Evolutionary conservation across 176 grass and related monocot species (phyloP).

Genomic region (Otatea glauca): DNA sequence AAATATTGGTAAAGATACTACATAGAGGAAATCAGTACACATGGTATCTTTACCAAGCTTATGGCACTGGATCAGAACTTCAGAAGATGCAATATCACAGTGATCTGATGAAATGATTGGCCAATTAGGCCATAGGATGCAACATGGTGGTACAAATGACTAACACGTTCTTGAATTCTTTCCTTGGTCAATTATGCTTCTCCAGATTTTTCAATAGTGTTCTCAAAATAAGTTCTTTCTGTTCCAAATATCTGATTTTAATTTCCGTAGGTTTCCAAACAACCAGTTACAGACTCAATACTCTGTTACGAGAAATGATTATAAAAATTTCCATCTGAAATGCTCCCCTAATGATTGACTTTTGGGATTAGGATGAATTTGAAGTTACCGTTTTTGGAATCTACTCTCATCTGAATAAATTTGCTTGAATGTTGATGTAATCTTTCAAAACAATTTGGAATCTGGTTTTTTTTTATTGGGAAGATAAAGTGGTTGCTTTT

Average conservation of each 20-base stretch:
- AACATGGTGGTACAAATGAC: neutral
- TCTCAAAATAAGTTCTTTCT: neutral
- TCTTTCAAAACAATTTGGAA: neutral
- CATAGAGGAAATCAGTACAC: neutral
- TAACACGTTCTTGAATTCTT: neutral
- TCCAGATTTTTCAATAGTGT: neutral
- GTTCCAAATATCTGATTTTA: neutral
- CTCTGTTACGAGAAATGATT: neutral
- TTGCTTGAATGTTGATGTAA: neutral
- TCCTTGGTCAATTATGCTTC: neutral
- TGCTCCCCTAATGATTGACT: neutral
- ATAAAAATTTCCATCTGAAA: neutral
- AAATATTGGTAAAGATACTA: neutral
- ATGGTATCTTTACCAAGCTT: neutral
- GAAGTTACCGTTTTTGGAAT: neutral
- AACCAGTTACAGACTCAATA: neutral
- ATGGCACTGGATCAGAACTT: neutral
- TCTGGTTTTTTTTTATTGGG: neutral
- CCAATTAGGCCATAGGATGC: constrained; percentile 2
- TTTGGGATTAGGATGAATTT: neutral
- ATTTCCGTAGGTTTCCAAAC: neutral
- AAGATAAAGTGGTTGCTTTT: neutral
- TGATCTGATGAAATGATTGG: neutral
- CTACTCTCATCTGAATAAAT: neutral
- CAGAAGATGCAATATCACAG: neutral